Conservation (phyloP, 148 eudicot species). For the Arctostaphylos glauca region DNA sequence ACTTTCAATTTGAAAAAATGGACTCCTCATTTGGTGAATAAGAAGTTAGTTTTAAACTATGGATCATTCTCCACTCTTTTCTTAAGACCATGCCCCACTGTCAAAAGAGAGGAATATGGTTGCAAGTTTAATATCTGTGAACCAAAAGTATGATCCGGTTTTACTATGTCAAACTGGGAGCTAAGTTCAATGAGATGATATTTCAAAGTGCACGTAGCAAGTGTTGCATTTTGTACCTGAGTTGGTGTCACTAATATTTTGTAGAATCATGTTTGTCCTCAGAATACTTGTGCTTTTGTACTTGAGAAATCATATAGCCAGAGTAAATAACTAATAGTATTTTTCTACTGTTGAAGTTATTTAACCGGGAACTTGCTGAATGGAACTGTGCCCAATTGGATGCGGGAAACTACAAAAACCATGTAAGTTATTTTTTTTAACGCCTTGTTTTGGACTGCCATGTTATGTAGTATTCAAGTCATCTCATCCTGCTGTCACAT, state of each 20-base stretch:
- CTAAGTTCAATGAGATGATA: not conserved
- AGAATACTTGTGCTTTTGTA: not conserved
- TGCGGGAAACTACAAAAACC: constrained; percentile 5
- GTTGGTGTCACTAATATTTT: not conserved
- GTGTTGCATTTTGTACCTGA: not conserved
- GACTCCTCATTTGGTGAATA: too few relatives aligned
- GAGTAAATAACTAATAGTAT: not conserved
- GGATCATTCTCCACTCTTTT: too few relatives aligned
- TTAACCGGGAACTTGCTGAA: constrained; percentile 29
- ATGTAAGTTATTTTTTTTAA: constrained; percentile 19
- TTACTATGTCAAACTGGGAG: not conserved
- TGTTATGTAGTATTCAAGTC: not conserved
- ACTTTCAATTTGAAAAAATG: too few relatives aligned
- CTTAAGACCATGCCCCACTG: too few relatives aligned
- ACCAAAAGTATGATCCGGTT: not conserved
- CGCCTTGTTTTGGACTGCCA: too few relatives aligned
- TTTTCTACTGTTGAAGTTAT: constrained; percentile 3
- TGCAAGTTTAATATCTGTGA: too few relatives aligned
- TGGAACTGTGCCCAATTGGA: constrained; percentile 29
- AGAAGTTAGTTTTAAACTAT: too few relatives aligned
- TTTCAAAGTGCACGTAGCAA: constrained; percentile 3
- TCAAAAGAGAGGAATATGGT: too few relatives aligned
- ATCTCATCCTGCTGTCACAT: not conserved
- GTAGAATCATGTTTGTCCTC: not conserved
- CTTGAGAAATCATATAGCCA: not conserved